Evolutionary conservation across 768 basidiomycete genomes (phyloP).

Genomic region (Chlorophyllum brunneum): DNA sequence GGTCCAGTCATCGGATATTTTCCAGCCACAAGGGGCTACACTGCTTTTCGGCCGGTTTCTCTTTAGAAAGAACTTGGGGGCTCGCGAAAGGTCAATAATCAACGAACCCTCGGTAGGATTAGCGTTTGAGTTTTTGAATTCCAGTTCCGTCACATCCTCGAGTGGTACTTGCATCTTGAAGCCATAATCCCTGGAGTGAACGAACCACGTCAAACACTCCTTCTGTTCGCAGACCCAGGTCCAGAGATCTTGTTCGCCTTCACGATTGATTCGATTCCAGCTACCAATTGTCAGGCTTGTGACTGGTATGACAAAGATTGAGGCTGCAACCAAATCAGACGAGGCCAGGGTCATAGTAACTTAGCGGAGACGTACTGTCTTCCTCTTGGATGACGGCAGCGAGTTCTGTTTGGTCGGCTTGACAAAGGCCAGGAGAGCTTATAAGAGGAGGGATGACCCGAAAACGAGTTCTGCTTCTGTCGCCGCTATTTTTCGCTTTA

Average conservation of each 20-base stretch:
- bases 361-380: slow-evolving; percentile 50
- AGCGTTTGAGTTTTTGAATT: slow-evolving; percentile 48
- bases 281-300: slow-evolving; percentile 70
- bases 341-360: neutral
- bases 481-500: slow-evolving; percentile 71
- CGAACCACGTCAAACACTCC: slow-evolving; percentile 74
- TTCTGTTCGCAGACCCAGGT: slow-evolving; percentile 71
- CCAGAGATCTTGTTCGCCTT: slow-evolving; percentile 60
- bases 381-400: slow-evolving; percentile 70
- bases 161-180: slow-evolving; percentile 88
- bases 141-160: slow-evolving; percentile 52
- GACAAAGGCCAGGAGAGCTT: no score
- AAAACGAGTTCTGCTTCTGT: slow-evolving; percentile 30
- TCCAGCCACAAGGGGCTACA: slow-evolving; percentile 48
- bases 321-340: slow-evolving; percentile 30
- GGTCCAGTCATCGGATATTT: slow-evolving; percentile 71
- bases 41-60: slow-evolving; percentile 27
- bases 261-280: slow-evolving; percentile 70
- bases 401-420: slow-evolving; percentile 37
- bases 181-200: slow-evolving; percentile 63
- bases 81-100: slow-evolving; percentile 59
- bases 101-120: slow-evolving; percentile 56
- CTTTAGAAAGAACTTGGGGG: slow-evolving; percentile 70
- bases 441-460: slow-evolving; percentile 35
- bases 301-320: slow-evolving; percentile 74